phyloP scores from a whole-genome alignment of 257 asterid species.

The Lycium barbarum region DNA sequence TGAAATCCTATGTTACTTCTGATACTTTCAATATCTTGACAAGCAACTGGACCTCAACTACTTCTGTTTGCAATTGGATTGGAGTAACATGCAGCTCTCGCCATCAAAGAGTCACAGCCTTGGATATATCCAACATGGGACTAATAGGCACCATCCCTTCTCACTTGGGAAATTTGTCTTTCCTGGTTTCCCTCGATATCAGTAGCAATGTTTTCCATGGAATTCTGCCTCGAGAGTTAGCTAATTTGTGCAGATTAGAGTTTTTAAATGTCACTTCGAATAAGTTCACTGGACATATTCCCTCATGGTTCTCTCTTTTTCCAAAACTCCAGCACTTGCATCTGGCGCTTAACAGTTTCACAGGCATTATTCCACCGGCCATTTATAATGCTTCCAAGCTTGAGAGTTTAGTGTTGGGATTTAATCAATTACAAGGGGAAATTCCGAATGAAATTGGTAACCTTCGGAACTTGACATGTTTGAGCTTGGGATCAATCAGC shows the following conservation, averaged over 20 bases:
- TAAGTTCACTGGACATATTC: constrained; percentile 34
- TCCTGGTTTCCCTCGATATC: constrained; percentile 26
- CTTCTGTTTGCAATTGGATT: constrained; percentile 43
- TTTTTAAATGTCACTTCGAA: constrained; percentile 32
- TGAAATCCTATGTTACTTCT: constrained; percentile 32
- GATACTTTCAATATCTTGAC: constrained; percentile 32
- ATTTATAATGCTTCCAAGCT: constrained; percentile 31
- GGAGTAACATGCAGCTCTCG: constrained; percentile 42
- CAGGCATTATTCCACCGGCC: constrained; percentile 37
- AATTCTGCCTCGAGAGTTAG: constrained; percentile 26
- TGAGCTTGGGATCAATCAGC: constrained; percentile 35
- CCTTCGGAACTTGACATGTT: constrained; percentile 24
- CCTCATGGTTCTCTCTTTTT: constrained; percentile 29
- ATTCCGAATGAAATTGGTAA: constrained; percentile 31
- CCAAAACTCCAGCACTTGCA: constrained; percentile 30
- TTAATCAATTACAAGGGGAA: constrained; percentile 29
- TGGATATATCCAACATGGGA: constrained; percentile 30
- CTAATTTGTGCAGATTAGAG: constrained; percentile 25
- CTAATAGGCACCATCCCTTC: constrained; percentile 29
- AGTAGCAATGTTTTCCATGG: constrained; percentile 32
- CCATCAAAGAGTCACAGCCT: constrained; percentile 31
- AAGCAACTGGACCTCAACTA: constrained; percentile 38
- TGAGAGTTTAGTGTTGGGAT: constrained; percentile 28
- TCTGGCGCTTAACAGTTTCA: constrained; percentile 30
- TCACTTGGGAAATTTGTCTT: constrained; percentile 35